Percentiles rank a stretch among this genome's conserved stretches.
These are phyloP conservation scores for Puccinia triticina DNA, from an alignment of 1,284 basidiomycete species.

Conservation along the genomic window DNA sequence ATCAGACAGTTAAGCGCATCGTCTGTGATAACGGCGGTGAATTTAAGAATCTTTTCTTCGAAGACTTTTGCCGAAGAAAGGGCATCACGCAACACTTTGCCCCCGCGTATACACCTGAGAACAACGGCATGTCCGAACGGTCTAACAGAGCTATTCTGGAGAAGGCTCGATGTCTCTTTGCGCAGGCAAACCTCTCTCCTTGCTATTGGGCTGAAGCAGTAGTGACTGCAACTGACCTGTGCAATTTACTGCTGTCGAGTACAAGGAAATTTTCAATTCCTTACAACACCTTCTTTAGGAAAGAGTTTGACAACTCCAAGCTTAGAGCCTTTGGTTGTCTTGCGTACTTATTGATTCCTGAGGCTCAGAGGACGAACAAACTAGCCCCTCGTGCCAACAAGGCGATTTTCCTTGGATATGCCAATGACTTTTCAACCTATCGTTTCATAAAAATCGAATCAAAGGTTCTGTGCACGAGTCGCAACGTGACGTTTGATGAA, in stretches of 20 bases:
- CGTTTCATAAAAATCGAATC: too few relatives aligned
- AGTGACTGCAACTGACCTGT: not conserved
- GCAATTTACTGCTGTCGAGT: not conserved
- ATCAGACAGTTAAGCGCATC: not conserved
- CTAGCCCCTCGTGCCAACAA: too few relatives aligned
- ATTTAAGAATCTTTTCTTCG: not conserved
- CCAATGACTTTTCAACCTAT: too few relatives aligned
- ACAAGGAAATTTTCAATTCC: not conserved
- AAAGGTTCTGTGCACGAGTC: too few relatives aligned
- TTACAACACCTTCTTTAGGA: too few relatives aligned
- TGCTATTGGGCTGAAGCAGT: not conserved
- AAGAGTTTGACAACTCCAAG: too few relatives aligned
- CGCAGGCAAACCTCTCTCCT: not conserved
- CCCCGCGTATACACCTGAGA: not conserved
- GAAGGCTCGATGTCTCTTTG: not conserved
- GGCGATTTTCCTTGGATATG: too few relatives aligned
- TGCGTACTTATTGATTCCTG: too few relatives aligned
- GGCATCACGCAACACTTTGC: not conserved
- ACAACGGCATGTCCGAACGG: not conserved
- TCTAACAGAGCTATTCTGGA: not conserved
- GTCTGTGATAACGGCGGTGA: not conserved
- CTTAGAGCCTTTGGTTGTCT: too few relatives aligned
- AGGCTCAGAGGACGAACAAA: too few relatives aligned
- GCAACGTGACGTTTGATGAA: too few relatives aligned
- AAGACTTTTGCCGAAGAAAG: not conserved